Conservation (phyloP, 2,329 filamentous ascomycete species). For the Pseudogymnoascus sp. region DNA sequence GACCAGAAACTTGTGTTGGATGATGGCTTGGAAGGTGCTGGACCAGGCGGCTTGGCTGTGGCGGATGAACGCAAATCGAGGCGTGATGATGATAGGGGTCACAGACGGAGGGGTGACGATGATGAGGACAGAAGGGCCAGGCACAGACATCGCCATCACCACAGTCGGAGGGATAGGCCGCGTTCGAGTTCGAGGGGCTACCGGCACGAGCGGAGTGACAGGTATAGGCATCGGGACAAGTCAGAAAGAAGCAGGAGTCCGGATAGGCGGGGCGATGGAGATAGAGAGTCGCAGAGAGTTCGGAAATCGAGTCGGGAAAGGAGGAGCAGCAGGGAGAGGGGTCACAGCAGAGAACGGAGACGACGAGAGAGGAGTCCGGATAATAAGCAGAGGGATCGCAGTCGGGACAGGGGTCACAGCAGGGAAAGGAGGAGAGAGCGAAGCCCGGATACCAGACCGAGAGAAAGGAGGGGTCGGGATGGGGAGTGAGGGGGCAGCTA, state of each 20-base stretch:
- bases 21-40: constrained; percentile 6
- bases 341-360: constrained; percentile 22
- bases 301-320: constrained; percentile 21
- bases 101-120: constrained; percentile 18
- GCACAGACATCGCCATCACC: constrained; percentile 26
- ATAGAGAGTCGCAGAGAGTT: constrained; percentile 1
- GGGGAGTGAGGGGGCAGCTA: neutral
- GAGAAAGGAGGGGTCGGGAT: neutral
- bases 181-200: constrained; percentile 20
- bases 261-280: constrained; percentile 16
- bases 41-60: constrained; percentile 18
- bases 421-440: neutral
- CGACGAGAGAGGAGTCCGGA: neutral
- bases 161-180: constrained; percentile 22
- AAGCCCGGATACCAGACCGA: neutral
- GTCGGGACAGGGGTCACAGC: neutral
- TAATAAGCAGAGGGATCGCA: neutral
- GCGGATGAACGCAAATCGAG: constrained; percentile 10
- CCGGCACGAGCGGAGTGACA: constrained; percentile 15
- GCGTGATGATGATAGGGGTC: constrained; percentile 10
- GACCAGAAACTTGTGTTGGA: constrained; percentile 12
- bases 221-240: constrained; percentile 18
- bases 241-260: constrained; percentile 24
- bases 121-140: constrained; percentile 19
- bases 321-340: constrained; percentile 24